phyloP scores from a whole-genome alignment of 2,329 filamentous ascomycete species.

The Fusarium torulosum region DNA sequence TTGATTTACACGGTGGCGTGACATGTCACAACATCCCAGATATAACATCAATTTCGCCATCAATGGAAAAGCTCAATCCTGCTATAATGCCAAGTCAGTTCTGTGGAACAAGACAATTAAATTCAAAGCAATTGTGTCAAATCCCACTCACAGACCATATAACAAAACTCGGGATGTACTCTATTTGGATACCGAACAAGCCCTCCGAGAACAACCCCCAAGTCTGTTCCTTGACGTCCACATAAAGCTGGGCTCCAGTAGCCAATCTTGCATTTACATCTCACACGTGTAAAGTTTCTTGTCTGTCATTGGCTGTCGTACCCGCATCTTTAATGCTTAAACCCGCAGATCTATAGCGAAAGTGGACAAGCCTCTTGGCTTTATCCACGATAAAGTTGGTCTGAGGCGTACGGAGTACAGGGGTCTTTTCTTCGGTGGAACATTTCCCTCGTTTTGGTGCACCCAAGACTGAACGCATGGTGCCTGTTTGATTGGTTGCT shows the following conservation, averaged over 20 bases:
- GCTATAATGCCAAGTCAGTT: constrained; percentile 2
- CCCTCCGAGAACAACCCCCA: not conserved
- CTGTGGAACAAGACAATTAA: not conserved
- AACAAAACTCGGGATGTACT: not conserved
- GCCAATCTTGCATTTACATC: constrained; percentile 41
- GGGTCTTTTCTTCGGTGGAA: constrained; percentile 21
- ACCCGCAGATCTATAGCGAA: constrained; percentile 29
- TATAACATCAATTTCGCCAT: not conserved
- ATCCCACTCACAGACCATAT: not conserved
- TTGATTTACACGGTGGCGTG: not conserved
- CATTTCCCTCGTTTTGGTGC: not conserved
- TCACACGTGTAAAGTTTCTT: constrained; percentile 37
- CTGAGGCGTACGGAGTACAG: not conserved
- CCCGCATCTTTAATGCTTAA: constrained; percentile 1
- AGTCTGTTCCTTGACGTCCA: not conserved
- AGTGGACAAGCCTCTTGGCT: constrained; percentile 29
- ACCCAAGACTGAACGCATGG: constrained; percentile 20
- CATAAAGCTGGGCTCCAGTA: constrained; percentile 27
- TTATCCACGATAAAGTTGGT: constrained; percentile 45
- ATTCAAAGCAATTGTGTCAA: no score
- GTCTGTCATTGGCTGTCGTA: constrained; percentile 15
- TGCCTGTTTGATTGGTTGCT: constrained; percentile 28
- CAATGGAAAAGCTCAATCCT: not conserved
- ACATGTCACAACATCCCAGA: not conserved
- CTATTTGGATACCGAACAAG: constrained; percentile 19